A percentile compares a stretch with the other conserved stretches of the same genome.
Conservation (phyloP, 768 basidiomycete genomes). For the Mycena indigotica region DNA sequence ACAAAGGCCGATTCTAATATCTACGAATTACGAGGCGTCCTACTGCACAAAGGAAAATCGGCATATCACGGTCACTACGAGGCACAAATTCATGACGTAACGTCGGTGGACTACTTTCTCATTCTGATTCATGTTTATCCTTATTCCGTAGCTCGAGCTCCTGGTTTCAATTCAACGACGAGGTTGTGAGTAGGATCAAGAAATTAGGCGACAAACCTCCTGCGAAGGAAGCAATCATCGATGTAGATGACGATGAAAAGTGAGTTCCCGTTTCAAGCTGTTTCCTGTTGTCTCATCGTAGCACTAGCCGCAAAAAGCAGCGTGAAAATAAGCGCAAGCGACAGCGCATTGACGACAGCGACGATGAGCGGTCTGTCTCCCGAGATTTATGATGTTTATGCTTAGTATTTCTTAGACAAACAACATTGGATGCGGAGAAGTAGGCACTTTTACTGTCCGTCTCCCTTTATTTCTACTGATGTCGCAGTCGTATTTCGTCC, state of each 20-base stretch:
- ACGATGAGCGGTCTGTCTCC: constrained; percentile 45
- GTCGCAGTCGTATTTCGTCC: constrained; percentile 57
- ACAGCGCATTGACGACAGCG: constrained; percentile 59
- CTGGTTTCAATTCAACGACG: constrained; percentile 96
- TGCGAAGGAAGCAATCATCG: constrained; percentile 27
- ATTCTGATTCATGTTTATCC: neutral
- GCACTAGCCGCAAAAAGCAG: constrained; percentile 35
- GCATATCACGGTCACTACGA: constrained; percentile 92
- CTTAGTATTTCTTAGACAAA: neutral
- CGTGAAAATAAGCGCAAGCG: constrained; percentile 49
- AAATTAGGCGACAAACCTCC: constrained; percentile 50
- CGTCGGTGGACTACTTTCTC: constrained; percentile 54
- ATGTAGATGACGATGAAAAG: constrained; percentile 26
- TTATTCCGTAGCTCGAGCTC: constrained; percentile 51
- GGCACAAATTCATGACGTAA: constrained; percentile 75
- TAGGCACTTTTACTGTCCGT: no score
- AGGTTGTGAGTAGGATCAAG: constrained; percentile 68
- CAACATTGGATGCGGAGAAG: neutral
- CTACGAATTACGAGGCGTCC: constrained; percentile 85
- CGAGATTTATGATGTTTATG: neutral
- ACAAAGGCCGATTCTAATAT: constrained; percentile 31
- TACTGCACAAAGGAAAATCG: constrained; percentile 89
- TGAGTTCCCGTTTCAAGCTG: no score
- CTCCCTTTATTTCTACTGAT: neutral
- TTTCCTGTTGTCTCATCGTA: neutral